These are phyloP conservation scores for Cichorium intybus DNA, from an alignment of 140 eudicot genomes.

Conservation along the genomic window DNA sequence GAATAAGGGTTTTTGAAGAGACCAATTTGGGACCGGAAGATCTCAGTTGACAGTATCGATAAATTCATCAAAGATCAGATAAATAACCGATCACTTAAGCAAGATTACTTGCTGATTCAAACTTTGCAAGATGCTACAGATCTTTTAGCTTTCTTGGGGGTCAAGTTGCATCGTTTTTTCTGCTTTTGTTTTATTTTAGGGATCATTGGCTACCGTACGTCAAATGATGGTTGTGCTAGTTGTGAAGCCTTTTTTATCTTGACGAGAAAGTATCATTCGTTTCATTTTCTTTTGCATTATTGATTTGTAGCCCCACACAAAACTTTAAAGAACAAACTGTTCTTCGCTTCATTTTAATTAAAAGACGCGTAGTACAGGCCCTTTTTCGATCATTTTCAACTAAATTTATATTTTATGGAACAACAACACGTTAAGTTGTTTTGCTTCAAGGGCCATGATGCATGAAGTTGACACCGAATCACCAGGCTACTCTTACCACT, in stretches of 20 bases:
- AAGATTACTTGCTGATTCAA: too few species aligned
- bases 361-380: slow-evolving; percentile 4
- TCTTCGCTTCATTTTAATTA: slow-evolving; percentile 10
- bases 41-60: too few species aligned
- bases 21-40: too few species aligned
- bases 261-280: slow-evolving; percentile 17
- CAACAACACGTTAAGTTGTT: slow-evolving; percentile 3
- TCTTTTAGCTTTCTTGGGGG: slow-evolving; percentile 11
- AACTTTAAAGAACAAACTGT: slow-evolving; percentile 14
- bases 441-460: slow-evolving; percentile 2
- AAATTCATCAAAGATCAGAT: too few species aligned
- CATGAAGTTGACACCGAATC: slow-evolving; percentile 20
- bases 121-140: background rate
- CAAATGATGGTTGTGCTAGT: slow-evolving; percentile 12
- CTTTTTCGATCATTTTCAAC: slow-evolving; percentile 19
- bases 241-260: slow-evolving; percentile 23
- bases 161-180: background rate
- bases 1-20: background rate
- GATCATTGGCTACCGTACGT: slow-evolving; percentile 36
- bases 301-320: slow-evolving; percentile 24
- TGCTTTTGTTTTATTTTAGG: slow-evolving; percentile 29
- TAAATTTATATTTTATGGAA: slow-evolving; percentile 12
- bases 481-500: slow-evolving; percentile 12
- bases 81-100: too few species aligned
- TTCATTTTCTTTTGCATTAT: slow-evolving; percentile 23